Conservation (phyloP, 352 stramenopile species). For the Phytophthora fragariae region DNA sequence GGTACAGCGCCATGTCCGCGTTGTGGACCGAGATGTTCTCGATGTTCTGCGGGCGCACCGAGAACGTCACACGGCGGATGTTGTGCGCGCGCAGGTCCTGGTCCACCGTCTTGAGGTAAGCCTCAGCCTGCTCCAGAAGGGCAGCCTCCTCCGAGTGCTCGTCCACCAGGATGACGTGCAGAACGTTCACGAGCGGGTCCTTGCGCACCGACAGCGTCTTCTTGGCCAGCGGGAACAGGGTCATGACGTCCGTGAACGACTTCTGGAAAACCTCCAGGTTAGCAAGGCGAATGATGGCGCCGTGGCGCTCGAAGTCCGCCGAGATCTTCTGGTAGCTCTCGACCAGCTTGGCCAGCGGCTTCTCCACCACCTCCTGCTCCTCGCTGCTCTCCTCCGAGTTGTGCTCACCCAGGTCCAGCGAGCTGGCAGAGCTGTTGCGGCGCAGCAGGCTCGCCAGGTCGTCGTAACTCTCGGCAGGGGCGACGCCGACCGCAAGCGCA, state of each 20-base stretch:
- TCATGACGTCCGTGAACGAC: conserved; percentile 72
- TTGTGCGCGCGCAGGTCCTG: conserved; percentile 71
- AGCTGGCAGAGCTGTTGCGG: conserved; percentile 63
- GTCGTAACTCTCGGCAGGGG: conserved; percentile 85
- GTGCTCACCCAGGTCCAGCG: conserved; percentile 42
- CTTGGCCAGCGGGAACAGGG: conserved; percentile 73
- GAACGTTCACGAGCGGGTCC: conserved; percentile 80
- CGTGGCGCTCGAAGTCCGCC: conserved; percentile 71
- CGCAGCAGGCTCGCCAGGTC: conserved; percentile 77
- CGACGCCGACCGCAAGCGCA: conserved; percentile 74
- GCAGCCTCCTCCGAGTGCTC: conserved; percentile 66
- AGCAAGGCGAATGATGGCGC: conserved; percentile 90
- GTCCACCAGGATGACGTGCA: conserved; percentile 83
- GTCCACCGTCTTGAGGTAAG: conserved; percentile 72
- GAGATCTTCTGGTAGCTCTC: conserved; percentile 84
- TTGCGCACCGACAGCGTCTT: conserved; percentile 75
- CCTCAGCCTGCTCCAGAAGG: conserved; percentile 64
- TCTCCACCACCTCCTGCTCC: conserved; percentile 39
- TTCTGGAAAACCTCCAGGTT: conserved; percentile 83
- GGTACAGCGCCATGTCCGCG: conserved; percentile 81
- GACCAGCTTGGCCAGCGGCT: conserved; percentile 37
- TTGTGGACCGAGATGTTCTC: conserved; percentile 42
- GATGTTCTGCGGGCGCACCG: conserved; percentile 68
- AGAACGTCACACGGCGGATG: conserved; percentile 91
- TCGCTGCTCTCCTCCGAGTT: conserved; percentile 51